These are phyloP conservation scores for Plectosphaerella sp. DNA, from an alignment of 2,329 filamentous ascomycete species.

Conservation along the genomic window DNA sequence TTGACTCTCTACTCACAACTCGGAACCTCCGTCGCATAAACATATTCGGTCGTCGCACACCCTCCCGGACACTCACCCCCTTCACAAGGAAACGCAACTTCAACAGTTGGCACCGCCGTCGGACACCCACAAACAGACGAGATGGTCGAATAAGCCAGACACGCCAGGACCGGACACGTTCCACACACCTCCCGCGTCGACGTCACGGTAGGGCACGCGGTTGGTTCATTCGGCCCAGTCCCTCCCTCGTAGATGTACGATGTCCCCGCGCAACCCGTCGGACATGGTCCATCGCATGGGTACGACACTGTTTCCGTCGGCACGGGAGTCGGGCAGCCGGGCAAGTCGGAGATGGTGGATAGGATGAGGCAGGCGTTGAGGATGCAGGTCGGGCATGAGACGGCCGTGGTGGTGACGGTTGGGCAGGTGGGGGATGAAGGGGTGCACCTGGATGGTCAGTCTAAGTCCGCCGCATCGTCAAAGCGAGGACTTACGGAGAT, in stretches of 20 bases:
- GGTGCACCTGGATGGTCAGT: neutral
- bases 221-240: neutral
- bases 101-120: slow-evolving; percentile 3
- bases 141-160: slow-evolving; percentile 3
- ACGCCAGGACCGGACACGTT: slow-evolving; percentile 2
- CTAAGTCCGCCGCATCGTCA: neutral
- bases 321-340: slow-evolving; percentile 16
- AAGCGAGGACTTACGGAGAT: neutral
- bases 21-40: slow-evolving; percentile 5
- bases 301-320: slow-evolving; percentile 14
- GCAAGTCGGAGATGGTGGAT: slow-evolving; percentile 13
- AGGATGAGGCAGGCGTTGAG: slow-evolving; percentile 13
- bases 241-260: slow-evolving; percentile 3
- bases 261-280: slow-evolving; percentile 7
- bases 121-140: slow-evolving; percentile 6
- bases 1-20: neutral
- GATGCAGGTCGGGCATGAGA: slow-evolving; percentile 5
- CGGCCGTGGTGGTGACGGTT: slow-evolving; percentile 15
- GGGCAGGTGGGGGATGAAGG: slow-evolving; percentile 8
- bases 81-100: slow-evolving; percentile 4
- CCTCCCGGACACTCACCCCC: slow-evolving; percentile 4
- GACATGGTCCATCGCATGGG: slow-evolving; percentile 12
- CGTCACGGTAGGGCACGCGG: slow-evolving; percentile 6
- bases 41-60: slow-evolving; percentile 6
- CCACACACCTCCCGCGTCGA: slow-evolving; percentile 2